phyloP scores from a whole-genome alignment of 345 rosid genomes.

The Eucalyptus guilfoylei region DNA sequence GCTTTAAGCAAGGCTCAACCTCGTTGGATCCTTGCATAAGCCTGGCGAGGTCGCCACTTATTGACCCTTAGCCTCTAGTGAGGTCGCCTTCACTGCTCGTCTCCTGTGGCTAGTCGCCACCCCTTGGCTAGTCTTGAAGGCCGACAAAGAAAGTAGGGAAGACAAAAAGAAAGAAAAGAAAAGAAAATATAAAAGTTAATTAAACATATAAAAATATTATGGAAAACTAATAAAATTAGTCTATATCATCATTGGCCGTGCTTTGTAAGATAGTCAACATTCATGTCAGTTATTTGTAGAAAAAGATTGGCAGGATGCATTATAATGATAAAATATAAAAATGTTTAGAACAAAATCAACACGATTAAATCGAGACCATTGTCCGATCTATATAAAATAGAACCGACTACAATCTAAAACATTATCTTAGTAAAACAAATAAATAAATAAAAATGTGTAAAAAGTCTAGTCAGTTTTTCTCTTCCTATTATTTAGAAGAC shows the following conservation, averaged over 20 bases:
- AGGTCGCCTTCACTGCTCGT: accelerated
- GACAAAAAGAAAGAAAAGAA: too few species aligned
- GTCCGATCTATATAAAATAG: too few species aligned
- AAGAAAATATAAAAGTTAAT: too few species aligned
- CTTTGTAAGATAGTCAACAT: accelerated
- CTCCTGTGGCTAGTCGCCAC: accelerated
- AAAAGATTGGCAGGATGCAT: accelerated
- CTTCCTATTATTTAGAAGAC: too few species aligned
- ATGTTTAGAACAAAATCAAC: accelerated
- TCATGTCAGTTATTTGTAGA: accelerated
- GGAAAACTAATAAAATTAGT: too few species aligned
- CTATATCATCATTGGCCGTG: accelerated
- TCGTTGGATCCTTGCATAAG: not conserved
- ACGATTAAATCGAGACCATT: too few species aligned
- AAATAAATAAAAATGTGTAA: too few species aligned
- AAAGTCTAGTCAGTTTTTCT: too few species aligned
- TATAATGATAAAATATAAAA: too few species aligned
- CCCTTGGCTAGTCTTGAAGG: accelerated
- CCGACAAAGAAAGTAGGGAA: not conserved
- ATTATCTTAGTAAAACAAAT: too few species aligned
- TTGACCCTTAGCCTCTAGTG: not conserved
- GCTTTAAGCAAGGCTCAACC: not conserved
- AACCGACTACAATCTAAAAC: too few species aligned
- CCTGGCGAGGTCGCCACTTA: accelerated
- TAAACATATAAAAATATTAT: too few species aligned